Conservation (phyloP, 345 rosid species). For the Arabis hirsuta region DNA sequence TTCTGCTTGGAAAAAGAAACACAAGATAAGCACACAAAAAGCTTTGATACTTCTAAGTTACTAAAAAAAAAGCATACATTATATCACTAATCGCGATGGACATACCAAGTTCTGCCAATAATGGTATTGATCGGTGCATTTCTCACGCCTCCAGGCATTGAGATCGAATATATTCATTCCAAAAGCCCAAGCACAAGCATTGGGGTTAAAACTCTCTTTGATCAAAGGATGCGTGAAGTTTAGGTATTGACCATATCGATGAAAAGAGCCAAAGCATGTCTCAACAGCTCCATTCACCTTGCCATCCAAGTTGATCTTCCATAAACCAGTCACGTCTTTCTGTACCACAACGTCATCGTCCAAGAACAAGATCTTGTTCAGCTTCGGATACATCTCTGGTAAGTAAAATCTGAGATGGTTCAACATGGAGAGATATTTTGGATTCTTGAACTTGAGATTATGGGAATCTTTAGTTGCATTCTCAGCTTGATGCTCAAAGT, state of each 20-base stretch:
- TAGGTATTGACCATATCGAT: conserved; percentile 74
- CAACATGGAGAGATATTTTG: conserved; percentile 68
- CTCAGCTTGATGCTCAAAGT: conserved; percentile 52
- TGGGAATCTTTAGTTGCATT: conserved; percentile 50
- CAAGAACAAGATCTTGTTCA: conserved; percentile 80
- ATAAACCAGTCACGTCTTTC: conserved; percentile 81
- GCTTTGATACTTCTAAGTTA: not conserved
- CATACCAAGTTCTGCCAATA: conserved; percentile 75
- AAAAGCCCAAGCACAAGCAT: conserved; percentile 92
- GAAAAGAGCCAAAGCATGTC: conserved; percentile 92
- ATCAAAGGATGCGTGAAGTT: conserved; percentile 78
- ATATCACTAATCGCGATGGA: not conserved
- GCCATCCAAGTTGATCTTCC: conserved; percentile 85
- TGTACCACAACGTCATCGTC: conserved; percentile 97
- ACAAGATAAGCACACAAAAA: not conserved
- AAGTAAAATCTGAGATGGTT: conserved; percentile 85
- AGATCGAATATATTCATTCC: conserved; percentile 95
- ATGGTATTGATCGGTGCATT: conserved; percentile 60
- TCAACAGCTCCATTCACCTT: conserved; percentile 96
- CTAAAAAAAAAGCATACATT: not conserved
- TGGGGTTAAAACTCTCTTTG: conserved; percentile 70
- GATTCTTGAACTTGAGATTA: conserved; percentile 61
- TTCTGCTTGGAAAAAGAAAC: conserved; percentile 51
- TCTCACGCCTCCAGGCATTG: conserved; percentile 83
- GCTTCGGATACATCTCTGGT: conserved; percentile 86